Evolutionary conservation across 208 protist species (phyloP).

Genomic region (Trypanosoma platydactyli): DNA sequence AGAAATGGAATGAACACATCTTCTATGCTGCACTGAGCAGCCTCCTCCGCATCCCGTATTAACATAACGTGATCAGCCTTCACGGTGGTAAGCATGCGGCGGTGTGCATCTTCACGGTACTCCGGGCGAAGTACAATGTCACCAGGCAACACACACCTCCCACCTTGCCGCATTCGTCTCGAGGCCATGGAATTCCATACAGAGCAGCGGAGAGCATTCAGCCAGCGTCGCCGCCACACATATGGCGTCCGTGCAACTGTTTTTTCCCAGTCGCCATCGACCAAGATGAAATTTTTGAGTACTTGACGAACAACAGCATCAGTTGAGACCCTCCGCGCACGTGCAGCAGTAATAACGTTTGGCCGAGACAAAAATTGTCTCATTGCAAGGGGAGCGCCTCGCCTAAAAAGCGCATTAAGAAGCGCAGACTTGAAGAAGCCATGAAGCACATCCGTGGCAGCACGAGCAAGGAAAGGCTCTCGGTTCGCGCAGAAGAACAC

Average conservation of each 20-base stretch:
- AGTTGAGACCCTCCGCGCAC: slow-evolving; percentile 57
- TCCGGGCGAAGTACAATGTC: slow-evolving; percentile 71
- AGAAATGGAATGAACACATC: slow-evolving; percentile 87
- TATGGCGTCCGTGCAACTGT: slow-evolving; percentile 67
- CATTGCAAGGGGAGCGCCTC: slow-evolving; percentile 51
- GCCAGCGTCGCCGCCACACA: slow-evolving; percentile 74
- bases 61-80: slow-evolving; percentile 80
- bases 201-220: slow-evolving; percentile 67
- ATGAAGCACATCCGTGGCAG: slow-evolving; percentile 83
- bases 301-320: slow-evolving; percentile 69
- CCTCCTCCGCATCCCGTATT: slow-evolving; percentile 44
- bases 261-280: slow-evolving; percentile 63
- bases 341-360: slow-evolving; percentile 61
- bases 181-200: slow-evolving; percentile 89
- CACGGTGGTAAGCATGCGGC: slow-evolving; percentile 58
- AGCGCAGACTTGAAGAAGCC: slow-evolving; percentile 79
- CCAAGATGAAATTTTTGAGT: slow-evolving; percentile 60
- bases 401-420: slow-evolving; percentile 75
- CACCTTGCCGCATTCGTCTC: slow-evolving; percentile 39
- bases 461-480: slow-evolving; percentile 64
- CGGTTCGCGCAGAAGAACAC: slow-evolving; percentile 83
- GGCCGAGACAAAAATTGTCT: slow-evolving; percentile 64
- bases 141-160: slow-evolving; percentile 50
- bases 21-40: slow-evolving; percentile 49
- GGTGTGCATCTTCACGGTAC: slow-evolving; percentile 58